A percentile compares a stretch with the other conserved stretches of the same genome.
Conservation (phyloP, 176 grass and related monocot genomes). For the Metroxylon sagu region DNA sequence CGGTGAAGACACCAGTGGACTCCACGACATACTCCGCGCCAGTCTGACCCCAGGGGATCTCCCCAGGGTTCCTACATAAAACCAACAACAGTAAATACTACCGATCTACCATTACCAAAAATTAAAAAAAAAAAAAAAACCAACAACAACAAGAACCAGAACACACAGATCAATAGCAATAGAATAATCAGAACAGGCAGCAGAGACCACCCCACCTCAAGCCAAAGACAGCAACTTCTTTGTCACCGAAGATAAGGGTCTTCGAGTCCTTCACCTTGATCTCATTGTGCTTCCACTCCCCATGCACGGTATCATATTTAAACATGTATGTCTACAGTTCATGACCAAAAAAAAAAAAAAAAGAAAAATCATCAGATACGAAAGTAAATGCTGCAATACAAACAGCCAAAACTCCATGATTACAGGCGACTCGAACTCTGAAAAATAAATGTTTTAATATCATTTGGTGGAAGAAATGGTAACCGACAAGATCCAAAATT, state of each 20-base stretch:
- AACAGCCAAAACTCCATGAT: too few relatives aligned
- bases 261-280: conserved; percentile 48
- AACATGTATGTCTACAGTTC: conserved; percentile 58
- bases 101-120: too few relatives aligned
- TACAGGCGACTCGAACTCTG: too few relatives aligned
- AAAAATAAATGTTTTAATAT: background rate
- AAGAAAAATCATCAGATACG: too few relatives aligned
- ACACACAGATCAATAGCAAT: background rate
- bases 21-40: conserved; percentile 61
- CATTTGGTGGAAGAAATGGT: background rate
- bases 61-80: conserved; percentile 48
- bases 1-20: conserved; percentile 76
- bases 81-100: background rate
- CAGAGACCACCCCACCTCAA: conserved; percentile 17
- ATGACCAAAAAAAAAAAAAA: too few relatives aligned
- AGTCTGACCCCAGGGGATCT: conserved; percentile 63
- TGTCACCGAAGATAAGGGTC: conserved; percentile 57
- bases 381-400: too few relatives aligned
- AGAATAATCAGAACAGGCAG: background rate
- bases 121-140: background rate
- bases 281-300: conserved; percentile 58
- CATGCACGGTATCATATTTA: conserved; percentile 66
- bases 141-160: too few relatives aligned
- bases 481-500: too few relatives aligned
- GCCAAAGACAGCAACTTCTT: conserved; percentile 42